Conservation (phyloP, 2,329 filamentous ascomycete genomes). For the Penicillium sp. region DNA sequence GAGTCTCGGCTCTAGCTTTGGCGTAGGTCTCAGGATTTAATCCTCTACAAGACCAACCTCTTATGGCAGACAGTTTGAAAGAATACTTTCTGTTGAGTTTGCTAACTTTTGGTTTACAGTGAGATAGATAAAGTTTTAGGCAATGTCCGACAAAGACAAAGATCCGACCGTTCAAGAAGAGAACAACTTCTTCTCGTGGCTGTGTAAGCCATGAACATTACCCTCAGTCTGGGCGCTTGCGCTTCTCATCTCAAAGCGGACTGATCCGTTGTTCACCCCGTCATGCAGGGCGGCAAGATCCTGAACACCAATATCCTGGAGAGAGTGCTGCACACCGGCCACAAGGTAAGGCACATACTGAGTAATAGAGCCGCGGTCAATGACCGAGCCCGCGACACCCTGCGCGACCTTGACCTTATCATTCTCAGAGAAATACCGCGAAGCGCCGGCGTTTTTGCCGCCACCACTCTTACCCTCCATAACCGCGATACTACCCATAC, state of each 20-base stretch:
- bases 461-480: constrained; percentile 93
- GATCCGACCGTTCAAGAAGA: constrained; percentile 43
- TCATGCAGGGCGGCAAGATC: constrained; percentile 75
- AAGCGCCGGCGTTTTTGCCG: constrained; percentile 86
- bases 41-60: too few species aligned
- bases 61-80: too few species aligned
- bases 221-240: constrained; percentile 94
- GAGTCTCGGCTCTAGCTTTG: too few species aligned
- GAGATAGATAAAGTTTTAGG: background rate
- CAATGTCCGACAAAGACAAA: background rate
- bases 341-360: constrained; percentile 97
- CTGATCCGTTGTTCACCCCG: constrained; percentile 67
- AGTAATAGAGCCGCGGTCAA: constrained; percentile 68
- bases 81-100: too few species aligned
- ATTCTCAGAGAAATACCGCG: constrained; percentile 96
- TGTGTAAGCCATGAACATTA: constrained; percentile 93
- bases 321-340: constrained; percentile 91
- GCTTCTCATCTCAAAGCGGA: constrained; percentile 92
- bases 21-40: too few species aligned
- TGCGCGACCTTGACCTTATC: constrained; percentile 93
- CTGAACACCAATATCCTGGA: constrained; percentile 89
- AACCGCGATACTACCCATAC: constrained; percentile 97
- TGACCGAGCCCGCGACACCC: constrained; percentile 75
- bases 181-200: constrained; percentile 99
- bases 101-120: too few species aligned